Conservation (phyloP, 2,329 filamentous ascomycete genomes). For the Alternaria viburni region DNA sequence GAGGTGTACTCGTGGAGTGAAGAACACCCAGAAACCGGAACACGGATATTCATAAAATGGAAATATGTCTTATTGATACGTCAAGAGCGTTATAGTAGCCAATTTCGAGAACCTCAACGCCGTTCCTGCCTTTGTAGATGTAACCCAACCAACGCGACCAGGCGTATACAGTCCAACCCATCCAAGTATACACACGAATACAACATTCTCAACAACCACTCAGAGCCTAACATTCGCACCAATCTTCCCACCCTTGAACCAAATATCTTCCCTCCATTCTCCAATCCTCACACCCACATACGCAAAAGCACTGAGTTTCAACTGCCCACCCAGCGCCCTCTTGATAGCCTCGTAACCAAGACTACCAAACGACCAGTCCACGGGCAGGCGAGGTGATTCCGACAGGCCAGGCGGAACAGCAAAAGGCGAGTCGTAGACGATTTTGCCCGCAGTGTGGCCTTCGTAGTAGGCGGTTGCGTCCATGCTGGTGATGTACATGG, state of each 20-base stretch:
- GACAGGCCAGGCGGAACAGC: slow-evolving; percentile 76
- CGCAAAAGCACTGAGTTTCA: slow-evolving; percentile 81
- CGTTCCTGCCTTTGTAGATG: neutral
- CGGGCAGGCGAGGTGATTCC: slow-evolving; percentile 77
- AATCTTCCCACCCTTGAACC: slow-evolving; percentile 54
- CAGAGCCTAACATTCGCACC: slow-evolving; percentile 56
- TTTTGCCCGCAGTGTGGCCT: slow-evolving; percentile 76
- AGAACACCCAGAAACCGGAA: neutral
- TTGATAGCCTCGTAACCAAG: slow-evolving; percentile 84
- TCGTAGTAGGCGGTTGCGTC: slow-evolving; percentile 89
- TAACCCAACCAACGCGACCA: neutral
- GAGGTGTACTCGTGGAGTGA: neutral
- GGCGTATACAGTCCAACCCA: neutral
- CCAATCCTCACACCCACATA: slow-evolving; percentile 77
- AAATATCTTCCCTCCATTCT: slow-evolving; percentile 71
- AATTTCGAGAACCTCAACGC: neutral
- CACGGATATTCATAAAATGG: neutral
- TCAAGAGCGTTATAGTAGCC: neutral
- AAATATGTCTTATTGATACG: neutral
- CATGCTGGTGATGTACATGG: slow-evolving; percentile 76
- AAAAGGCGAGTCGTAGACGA: slow-evolving; percentile 76
- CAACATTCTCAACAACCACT: neutral
- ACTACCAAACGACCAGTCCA: slow-evolving; percentile 76
- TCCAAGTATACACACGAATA: neutral
- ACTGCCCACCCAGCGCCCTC: slow-evolving; percentile 77